phyloP scores from a whole-genome alignment of 768 basidiomycete genomes.

The Leccinum variicolor region DNA sequence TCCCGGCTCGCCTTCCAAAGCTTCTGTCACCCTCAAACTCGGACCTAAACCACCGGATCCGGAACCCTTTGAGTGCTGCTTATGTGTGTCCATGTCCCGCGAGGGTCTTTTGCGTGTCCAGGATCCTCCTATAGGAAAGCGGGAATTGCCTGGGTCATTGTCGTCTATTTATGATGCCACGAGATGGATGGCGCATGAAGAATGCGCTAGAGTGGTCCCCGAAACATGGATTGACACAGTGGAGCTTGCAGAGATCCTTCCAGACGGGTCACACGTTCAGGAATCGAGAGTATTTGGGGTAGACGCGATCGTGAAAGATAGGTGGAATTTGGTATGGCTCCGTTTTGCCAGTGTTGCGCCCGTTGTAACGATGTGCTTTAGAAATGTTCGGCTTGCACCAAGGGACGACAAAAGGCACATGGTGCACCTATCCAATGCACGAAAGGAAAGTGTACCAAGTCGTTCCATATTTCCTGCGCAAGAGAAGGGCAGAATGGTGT shows the following conservation, averaged over 20 bases:
- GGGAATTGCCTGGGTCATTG: conserved; percentile 44
- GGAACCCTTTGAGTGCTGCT: conserved; percentile 62
- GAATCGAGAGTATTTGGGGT: conserved; percentile 75
- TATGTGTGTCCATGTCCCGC: conserved; percentile 54
- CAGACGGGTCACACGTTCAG: conserved; percentile 33
- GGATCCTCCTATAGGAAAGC: conserved; percentile 58
- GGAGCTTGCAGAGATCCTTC: conserved; percentile 32
- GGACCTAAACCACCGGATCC: conserved; percentile 57
- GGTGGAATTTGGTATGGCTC: conserved; percentile 83
- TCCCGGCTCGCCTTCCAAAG: conserved; percentile 29
- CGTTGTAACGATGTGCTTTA: conserved; percentile 29
- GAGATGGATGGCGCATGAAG: conserved; percentile 74
- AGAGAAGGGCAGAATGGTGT: conserved; percentile 49
- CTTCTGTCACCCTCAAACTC: conserved; percentile 64
- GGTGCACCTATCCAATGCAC: conserved; percentile 91
- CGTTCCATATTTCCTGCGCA: conserved; percentile 93
- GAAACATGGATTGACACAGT: conserved; percentile 89
- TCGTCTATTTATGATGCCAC: conserved; percentile 24
- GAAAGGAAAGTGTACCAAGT: conserved; percentile 89
- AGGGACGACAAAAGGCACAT: conserved; percentile 59
- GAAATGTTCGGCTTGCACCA: conserved; percentile 92
- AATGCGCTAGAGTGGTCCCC: conserved; percentile 78
- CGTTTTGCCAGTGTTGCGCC: neutral
- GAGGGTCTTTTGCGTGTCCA: conserved; percentile 63
- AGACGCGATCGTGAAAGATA: conserved; percentile 82